Conservation (phyloP, 371 early-diverging fungal genomes). For the Actinomortierella wolfii region DNA sequence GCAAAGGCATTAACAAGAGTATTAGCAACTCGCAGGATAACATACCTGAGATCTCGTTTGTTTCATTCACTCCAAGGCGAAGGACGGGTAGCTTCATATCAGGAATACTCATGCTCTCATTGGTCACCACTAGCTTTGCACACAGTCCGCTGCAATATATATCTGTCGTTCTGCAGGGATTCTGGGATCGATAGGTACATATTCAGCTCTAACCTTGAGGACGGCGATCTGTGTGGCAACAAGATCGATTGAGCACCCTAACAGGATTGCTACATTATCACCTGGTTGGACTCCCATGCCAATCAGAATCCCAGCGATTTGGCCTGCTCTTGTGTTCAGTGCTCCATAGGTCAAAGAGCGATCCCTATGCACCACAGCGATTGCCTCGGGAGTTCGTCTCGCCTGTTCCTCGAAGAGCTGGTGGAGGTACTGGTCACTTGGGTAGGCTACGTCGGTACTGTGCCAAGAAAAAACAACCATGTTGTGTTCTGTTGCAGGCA, state of each 20-base stretch:
- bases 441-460: not conserved
- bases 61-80: slow-evolving; percentile 1
- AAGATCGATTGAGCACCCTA: slow-evolving; percentile 14
- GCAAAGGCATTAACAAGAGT: not conserved
- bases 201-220: slow-evolving; percentile 23
- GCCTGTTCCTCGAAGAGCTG: slow-evolving; percentile 15
- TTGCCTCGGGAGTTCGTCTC: slow-evolving; percentile 10
- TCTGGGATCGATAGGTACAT: slow-evolving; percentile 18
- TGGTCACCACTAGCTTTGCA: slow-evolving; percentile 2
- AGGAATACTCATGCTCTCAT: slow-evolving; percentile 2
- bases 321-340: slow-evolving; percentile 12
- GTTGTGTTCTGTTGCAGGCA: no score
- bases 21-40: no score
- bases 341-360: slow-evolving; percentile 13
- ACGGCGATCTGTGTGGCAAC: slow-evolving; percentile 9
- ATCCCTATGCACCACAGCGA: slow-evolving; percentile 18
- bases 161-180: slow-evolving; percentile 1
- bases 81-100: slow-evolving; percentile 1
- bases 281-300: slow-evolving; percentile 8
- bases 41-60: no score
- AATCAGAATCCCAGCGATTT: slow-evolving; percentile 10
- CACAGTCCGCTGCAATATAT: slow-evolving; percentile 6
- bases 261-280: slow-evolving; percentile 6
- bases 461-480: no score
- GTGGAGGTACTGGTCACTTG: slow-evolving; percentile 2